phyloP scores from a whole-genome alignment of 1,139 yeast genomes.

The Citeromyces hawaiiensis region DNA sequence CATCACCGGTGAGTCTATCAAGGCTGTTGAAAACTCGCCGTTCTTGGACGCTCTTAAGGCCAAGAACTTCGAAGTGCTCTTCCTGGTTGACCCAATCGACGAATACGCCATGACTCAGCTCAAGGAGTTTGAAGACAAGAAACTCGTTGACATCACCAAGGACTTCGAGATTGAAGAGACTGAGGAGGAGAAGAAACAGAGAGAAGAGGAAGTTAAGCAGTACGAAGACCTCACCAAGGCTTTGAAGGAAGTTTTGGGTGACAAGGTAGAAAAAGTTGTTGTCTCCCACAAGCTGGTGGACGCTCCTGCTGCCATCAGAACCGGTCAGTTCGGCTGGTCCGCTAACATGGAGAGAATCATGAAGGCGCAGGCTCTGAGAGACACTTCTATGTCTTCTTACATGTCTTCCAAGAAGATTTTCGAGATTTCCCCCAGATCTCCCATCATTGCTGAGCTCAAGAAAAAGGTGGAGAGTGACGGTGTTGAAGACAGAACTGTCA shows the following conservation, averaged over 20 bases:
- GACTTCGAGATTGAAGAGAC: slow-evolving; percentile 99
- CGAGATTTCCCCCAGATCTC: slow-evolving; percentile 95
- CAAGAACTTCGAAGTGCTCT: slow-evolving; percentile 95
- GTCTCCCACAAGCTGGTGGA: slow-evolving; percentile 96
- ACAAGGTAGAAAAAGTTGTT: slow-evolving; percentile 97
- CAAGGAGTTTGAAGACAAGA: slow-evolving; percentile 99
- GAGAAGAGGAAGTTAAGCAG: slow-evolving; percentile 89
- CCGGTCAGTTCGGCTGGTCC: slow-evolving; percentile 99
- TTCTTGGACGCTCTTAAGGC: slow-evolving; percentile 98
- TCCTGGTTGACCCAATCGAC: slow-evolving; percentile 97
- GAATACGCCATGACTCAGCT: slow-evolving; percentile 99
- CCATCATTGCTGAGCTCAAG: slow-evolving; percentile 91
- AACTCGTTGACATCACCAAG: slow-evolving; percentile 96
- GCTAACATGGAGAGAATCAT: slow-evolving; percentile 99
- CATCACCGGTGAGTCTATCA: slow-evolving; percentile 97
- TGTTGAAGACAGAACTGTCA: slow-evolving; percentile 96
- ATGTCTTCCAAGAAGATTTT: slow-evolving; percentile 99
- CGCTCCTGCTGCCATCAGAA: slow-evolving; percentile 99
- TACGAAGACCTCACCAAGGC: slow-evolving; percentile 91
- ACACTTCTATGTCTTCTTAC: slow-evolving; percentile 96
- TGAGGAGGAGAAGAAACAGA: slow-evolving; percentile 88
- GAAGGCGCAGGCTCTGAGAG: slow-evolving; percentile 99
- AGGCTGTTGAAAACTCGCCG: slow-evolving; percentile 98
- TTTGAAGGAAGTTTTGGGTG: slow-evolving; percentile 94
- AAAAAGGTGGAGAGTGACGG: slow-evolving; percentile 95